phyloP scores from a whole-genome alignment of 805 yeast species.

The Pichia paraexigua region DNA sequence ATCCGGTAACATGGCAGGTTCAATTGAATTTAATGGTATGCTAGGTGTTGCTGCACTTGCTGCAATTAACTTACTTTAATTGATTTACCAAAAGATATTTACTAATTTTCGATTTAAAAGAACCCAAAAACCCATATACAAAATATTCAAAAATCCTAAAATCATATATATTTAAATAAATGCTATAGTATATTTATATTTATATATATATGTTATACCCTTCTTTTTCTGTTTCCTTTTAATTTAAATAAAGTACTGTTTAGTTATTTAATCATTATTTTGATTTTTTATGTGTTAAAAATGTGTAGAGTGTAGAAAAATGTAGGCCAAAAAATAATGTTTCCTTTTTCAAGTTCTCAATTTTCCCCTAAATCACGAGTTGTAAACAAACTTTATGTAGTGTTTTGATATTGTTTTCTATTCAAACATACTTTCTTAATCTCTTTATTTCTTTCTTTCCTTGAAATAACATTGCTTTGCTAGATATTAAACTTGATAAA shows the following conservation, averaged over 20 bases:
- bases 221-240: not conserved
- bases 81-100: not conserved
- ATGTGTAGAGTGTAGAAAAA: too few relatives aligned
- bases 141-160: not conserved
- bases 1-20: conserved; percentile 21
- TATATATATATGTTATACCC: not conserved
- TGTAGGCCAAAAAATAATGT: not conserved
- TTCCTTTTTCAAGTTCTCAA: not conserved
- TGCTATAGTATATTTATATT: too few relatives aligned
- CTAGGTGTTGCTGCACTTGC: conserved; percentile 22
- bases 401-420: not conserved
- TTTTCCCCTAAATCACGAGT: not conserved
- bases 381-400: not conserved
- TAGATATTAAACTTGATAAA: not conserved
- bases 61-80: conserved; percentile 14
- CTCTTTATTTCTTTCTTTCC: not conserved
- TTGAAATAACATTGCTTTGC: conserved; percentile 1
- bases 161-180: not conserved
- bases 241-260: not conserved
- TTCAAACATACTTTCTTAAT: not conserved
- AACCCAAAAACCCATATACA: not conserved
- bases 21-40: conserved; percentile 21
- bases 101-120: not conserved
- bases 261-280: not conserved
- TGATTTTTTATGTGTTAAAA: not conserved